Evolutionary conservation across 208 protist species (phyloP).

Genomic region (Acanthamoeba castellanii): DNA sequence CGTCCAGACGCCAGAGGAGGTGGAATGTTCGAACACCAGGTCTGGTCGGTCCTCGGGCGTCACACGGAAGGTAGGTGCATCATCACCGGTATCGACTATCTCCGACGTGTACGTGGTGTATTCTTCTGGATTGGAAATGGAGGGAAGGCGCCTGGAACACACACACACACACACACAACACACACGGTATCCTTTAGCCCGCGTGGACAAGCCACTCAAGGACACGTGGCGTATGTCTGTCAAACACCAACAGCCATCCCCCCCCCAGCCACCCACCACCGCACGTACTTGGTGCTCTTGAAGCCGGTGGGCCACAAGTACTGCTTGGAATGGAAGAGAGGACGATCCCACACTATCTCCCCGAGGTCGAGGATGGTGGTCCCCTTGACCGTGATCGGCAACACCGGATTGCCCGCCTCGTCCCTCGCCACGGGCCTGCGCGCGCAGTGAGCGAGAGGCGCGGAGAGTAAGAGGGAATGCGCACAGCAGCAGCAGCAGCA

Average conservation of each 20-base stretch:
- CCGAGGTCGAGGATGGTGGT: slow-evolving; percentile 30
- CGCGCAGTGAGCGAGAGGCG: background rate
- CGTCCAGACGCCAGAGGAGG: slow-evolving; percentile 42
- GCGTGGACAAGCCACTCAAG: no score
- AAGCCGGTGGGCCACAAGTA: slow-evolving; percentile 62
- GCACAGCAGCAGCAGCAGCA: no score
- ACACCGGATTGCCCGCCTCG: background rate
- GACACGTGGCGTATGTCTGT: no score
- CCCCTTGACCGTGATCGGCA: slow-evolving; percentile 39
- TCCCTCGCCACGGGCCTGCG: slow-evolving; percentile 8
- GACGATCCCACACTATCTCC: slow-evolving; percentile 14
- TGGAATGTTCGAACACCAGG: slow-evolving; percentile 20
- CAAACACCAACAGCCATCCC: no score
- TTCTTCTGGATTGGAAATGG: slow-evolving; percentile 1
- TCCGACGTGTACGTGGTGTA: slow-evolving; percentile 29
- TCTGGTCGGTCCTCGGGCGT: background rate
- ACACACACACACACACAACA: background rate
- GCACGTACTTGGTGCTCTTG: background rate
- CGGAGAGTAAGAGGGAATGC: background rate
- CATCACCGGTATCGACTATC: slow-evolving; percentile 16
- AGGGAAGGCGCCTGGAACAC: background rate
- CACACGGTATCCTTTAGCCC: no score
- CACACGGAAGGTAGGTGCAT: background rate
- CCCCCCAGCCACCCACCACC: no score
- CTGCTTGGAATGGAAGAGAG: slow-evolving; percentile 51